Percentiles rank a stretch among this genome's conserved stretches.
These are phyloP conservation scores for Aspergillus campestris DNA, from an alignment of 495 filamentous ascomycete species.

Conservation along the genomic window DNA sequence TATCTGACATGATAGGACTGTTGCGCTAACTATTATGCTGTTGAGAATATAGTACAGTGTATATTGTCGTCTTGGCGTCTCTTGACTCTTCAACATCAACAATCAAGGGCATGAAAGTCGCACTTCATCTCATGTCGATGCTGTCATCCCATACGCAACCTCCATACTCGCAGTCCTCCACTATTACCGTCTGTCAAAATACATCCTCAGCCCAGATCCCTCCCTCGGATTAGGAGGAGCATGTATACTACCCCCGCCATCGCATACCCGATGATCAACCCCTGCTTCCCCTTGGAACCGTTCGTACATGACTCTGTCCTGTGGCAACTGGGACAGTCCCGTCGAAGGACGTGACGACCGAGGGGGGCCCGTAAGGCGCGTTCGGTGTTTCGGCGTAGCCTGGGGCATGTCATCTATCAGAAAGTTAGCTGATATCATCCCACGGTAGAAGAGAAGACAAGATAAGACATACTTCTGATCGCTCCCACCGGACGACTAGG, in stretches of 20 bases:
- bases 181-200: constrained; percentile 6
- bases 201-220: constrained; percentile 4
- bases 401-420: constrained; percentile 6
- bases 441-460: constrained; percentile 8
- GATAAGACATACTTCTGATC: constrained; percentile 1
- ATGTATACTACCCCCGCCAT: neutral
- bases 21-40: no score
- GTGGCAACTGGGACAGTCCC: constrained; percentile 9
- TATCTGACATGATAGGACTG: no score
- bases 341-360: constrained; percentile 9
- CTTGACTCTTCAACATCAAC: no score
- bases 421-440: neutral
- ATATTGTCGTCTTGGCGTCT: no score
- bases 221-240: neutral
- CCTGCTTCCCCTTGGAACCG: constrained; percentile 5
- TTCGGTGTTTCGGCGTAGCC: constrained; percentile 16
- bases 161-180: no score
- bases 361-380: constrained; percentile 7
- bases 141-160: no score
- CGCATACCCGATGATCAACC: no score
- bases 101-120: no score
- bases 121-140: no score
- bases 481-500: constrained; percentile 12
- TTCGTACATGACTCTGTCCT: constrained; percentile 8
- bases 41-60: no score